Conservation (phyloP, 305 asterid genomes). For the Ilex paraguariensis region DNA sequence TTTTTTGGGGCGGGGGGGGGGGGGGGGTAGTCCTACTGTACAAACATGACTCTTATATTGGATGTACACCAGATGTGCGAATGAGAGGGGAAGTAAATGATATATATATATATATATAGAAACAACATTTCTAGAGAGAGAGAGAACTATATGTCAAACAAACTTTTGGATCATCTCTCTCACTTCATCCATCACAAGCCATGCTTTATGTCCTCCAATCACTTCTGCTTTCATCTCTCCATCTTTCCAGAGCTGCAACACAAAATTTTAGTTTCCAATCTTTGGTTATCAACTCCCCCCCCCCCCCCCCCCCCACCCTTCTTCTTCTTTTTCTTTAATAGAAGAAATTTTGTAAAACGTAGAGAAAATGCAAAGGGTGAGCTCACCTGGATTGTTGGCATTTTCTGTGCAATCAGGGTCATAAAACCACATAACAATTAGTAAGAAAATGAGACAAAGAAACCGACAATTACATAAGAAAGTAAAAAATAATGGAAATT, state of each 20-base stretch:
- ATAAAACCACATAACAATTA: constrained; percentile 11
- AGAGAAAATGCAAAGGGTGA: background rate
- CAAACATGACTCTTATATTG: too few relatives aligned
- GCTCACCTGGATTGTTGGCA: constrained; percentile 97
- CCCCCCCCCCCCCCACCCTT: background rate
- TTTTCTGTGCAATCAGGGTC: constrained; percentile 45
- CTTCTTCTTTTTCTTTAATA: background rate
- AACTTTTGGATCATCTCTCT: constrained; percentile 66
- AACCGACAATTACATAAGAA: background rate
- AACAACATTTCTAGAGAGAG: too few relatives aligned
- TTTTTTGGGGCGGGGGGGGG: too few relatives aligned
- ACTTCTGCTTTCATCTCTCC: constrained; percentile 94
- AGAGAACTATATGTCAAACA: constrained; percentile 11
- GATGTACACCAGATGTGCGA: too few relatives aligned
- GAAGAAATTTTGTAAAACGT: background rate
- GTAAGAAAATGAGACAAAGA: background rate
- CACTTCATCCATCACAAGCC: constrained; percentile 98
- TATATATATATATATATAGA: too few relatives aligned
- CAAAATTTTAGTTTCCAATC: background rate
- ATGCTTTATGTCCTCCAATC: constrained; percentile 94
- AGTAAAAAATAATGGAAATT: background rate
- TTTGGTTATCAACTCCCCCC: background rate
- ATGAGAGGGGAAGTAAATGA: too few relatives aligned
- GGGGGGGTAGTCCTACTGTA: too few relatives aligned
- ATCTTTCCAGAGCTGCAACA: constrained; percentile 71